Percentiles rank a stretch among this genome's conserved stretches.
phyloP scores from a whole-genome alignment of 1,139 yeast genomes.

The Yamadazyma aaseri region DNA sequence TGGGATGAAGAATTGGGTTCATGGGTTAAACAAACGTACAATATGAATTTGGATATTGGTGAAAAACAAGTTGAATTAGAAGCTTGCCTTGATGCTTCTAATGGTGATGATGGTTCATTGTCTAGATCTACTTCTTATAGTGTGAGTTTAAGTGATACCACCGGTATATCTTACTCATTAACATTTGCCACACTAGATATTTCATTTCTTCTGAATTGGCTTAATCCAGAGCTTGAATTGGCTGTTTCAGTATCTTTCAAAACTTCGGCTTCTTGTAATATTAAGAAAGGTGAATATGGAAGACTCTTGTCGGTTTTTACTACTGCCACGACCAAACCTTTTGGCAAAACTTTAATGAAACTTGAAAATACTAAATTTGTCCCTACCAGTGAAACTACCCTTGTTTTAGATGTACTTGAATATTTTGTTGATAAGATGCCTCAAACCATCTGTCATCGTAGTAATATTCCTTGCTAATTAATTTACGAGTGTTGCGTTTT shows the following conservation, averaged over 20 bases:
- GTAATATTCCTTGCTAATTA: conserved; percentile 6
- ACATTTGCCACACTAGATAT: conserved; percentile 6
- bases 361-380: conserved; percentile 4
- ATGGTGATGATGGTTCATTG: conserved; percentile 7
- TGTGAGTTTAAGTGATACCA: neutral
- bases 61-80: conserved; percentile 4
- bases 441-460: conserved; percentile 6
- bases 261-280: conserved; percentile 15
- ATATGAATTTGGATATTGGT: neutral
- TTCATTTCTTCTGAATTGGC: conserved; percentile 4
- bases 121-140: conserved; percentile 2
- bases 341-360: conserved; percentile 5
- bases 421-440: conserved; percentile 8
- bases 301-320: conserved; percentile 10
- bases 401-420: conserved; percentile 2
- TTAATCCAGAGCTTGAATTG: conserved; percentile 6
- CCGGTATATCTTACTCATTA: conserved; percentile 2
- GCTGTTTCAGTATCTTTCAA: conserved; percentile 4
- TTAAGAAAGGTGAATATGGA: conserved; percentile 17
- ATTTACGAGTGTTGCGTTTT: conserved; percentile 1
- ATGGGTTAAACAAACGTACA: conserved; percentile 15
- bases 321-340: conserved; percentile 5
- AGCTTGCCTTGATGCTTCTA: conserved; percentile 11
- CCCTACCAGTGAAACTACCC: neutral
- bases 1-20: conserved; percentile 15